Evolutionary conservation across 2,329 filamentous ascomycete species (phyloP), one percentile per base, ranked within the genome.

Genomic region (Colletotrichum trifolii): DNA sequence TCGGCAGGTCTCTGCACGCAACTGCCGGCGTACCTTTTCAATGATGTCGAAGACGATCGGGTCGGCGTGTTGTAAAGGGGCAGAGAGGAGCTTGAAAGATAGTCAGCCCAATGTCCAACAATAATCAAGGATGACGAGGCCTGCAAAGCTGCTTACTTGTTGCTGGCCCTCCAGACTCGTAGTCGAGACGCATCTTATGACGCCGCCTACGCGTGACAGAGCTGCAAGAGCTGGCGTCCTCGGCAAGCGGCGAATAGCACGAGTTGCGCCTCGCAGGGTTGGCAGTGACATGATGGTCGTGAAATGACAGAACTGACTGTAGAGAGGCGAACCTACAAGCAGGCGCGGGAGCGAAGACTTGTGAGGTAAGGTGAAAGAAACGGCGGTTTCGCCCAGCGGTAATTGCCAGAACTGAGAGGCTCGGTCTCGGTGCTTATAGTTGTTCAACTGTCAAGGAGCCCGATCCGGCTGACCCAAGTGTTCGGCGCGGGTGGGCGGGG

Each of bases 41-140:
- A 98, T 89, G 73, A 98, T 97, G 57, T 92, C 89, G 77, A 89
- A 97, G 70, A 98, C 91, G 54, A 89, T 84, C 48, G 95, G 93
- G 77, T 98, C 96, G 69, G 93, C 93, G 73, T 96, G 87, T 75
- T 94, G 85, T 56, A 99, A 86, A 75, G 91, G 85, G 61, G 91
- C 86, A 50, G 91, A 87, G 58, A 99, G 89, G 60, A 97, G 82
- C 94, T 97, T 15, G 70, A 45, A 47, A 46, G 40, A 8, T 46
- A 38, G n/a, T 15, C 15, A 36, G 39, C 48, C 52, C 12, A 55
- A 10, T 25, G 8, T n/a, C 17, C 42, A n/a, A 40, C 11, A 25
- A 17, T 12, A 15, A 34, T 25, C 11, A 6, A 11, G 13, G 17
- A 34, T 25, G 67, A 11, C 7, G 15, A 25, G 15, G 15, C 13